Evolutionary conservation across 108 stramenopile genomes (phyloP).

Genomic region (Aurantiochytrium sp.): DNA sequence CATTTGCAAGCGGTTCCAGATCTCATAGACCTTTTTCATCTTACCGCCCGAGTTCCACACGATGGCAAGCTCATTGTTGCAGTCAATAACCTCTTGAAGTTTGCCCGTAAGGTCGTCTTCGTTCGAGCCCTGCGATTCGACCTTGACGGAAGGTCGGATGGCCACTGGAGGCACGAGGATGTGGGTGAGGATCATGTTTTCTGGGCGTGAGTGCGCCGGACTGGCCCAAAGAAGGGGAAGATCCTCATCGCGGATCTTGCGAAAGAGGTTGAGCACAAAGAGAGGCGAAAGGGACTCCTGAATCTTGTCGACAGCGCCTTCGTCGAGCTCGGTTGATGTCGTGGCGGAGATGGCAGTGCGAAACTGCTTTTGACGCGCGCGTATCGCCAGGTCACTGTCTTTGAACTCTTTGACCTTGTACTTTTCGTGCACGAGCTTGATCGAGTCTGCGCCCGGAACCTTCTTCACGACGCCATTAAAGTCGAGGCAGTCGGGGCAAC

Average conservation of each 20-base stretch:
- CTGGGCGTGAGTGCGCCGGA: slow-evolving; percentile 80
- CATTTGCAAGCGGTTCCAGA: slow-evolving; percentile 90
- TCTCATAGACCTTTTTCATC: slow-evolving; percentile 83
- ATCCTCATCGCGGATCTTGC: slow-evolving; percentile 82
- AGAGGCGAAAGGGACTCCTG: slow-evolving; percentile 37
- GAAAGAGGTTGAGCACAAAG: slow-evolving; percentile 69
- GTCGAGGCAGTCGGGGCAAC: slow-evolving; percentile 77
- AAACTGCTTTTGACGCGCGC: neutral
- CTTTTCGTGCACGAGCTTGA: slow-evolving; percentile 86
- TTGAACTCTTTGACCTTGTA: neutral
- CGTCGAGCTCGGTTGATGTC: neutral
- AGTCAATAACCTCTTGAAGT: slow-evolving; percentile 89
- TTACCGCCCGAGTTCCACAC: slow-evolving; percentile 75
- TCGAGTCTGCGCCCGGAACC: slow-evolving; percentile 75
- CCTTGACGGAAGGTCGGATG: slow-evolving; percentile 96
- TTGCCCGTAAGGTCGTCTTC: slow-evolving; percentile 98
- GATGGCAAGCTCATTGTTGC: slow-evolving; percentile 79
- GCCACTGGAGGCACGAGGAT: slow-evolving; percentile 93
- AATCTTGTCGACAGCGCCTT: neutral
- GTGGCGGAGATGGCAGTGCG: neutral
- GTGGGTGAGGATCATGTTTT: slow-evolving; percentile 80
- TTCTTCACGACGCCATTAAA: slow-evolving; percentile 89
- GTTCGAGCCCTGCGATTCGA: slow-evolving; percentile 90
- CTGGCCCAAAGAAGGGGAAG: slow-evolving; percentile 85
- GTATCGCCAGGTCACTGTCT: neutral